Conservation (phyloP, 345 rosid genomes). For the Sonneratia caseolaris region DNA sequence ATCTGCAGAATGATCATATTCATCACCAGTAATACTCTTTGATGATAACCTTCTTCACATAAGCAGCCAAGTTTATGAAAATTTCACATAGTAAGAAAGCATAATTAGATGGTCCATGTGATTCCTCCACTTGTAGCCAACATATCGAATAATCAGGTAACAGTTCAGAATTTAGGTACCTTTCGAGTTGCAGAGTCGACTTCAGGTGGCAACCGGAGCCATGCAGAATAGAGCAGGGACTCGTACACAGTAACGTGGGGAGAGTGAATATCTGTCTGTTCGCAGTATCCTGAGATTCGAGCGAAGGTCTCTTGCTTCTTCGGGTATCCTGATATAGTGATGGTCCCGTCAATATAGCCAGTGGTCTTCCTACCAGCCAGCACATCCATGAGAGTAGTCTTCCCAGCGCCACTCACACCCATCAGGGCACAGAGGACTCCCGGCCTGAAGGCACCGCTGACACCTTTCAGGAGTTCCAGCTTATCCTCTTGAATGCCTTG, state of each 20-base stretch:
- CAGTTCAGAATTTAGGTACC: constrained; percentile 22
- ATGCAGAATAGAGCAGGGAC: constrained; percentile 51
- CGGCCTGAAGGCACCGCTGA: constrained; percentile 57
- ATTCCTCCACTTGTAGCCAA: no score
- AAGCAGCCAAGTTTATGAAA: not conserved
- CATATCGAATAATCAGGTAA: no score
- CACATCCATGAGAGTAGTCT: constrained; percentile 70
- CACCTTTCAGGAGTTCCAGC: constrained; percentile 51
- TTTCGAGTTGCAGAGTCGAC: constrained; percentile 43
- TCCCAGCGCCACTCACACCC: constrained; percentile 71
- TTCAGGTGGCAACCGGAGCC: constrained; percentile 55
- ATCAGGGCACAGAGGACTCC: constrained; percentile 61
- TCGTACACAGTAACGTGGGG: constrained; percentile 59
- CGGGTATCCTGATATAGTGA: constrained; percentile 49
- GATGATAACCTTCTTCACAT: not conserved
- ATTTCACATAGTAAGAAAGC: no score
- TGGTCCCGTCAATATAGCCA: constrained; percentile 43
- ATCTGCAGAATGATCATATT: constrained; percentile 23
- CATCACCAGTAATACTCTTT: not conserved
- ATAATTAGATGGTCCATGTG: not conserved
- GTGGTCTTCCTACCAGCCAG: constrained; percentile 72
- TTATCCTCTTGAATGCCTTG: constrained; percentile 42
- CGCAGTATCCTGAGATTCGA: constrained; percentile 62
- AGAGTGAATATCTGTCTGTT: constrained; percentile 64
- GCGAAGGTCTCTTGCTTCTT: constrained; percentile 69